Percentiles rank a stretch among this genome's conserved stretches.
Conservation (phyloP, 352 stramenopile genomes). For the Globisporangium canariense region DNA sequence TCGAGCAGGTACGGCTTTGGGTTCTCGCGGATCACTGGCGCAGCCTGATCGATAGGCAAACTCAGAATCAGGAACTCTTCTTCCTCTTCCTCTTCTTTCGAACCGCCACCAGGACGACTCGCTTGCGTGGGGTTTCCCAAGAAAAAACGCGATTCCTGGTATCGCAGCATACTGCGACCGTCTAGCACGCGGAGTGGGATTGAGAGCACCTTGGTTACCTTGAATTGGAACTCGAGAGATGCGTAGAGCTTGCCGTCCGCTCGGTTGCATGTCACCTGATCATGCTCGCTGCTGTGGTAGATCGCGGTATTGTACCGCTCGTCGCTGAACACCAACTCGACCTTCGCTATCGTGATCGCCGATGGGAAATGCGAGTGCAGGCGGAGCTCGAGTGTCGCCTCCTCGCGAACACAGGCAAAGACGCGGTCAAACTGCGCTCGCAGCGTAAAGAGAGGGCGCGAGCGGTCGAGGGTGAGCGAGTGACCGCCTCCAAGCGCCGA, state of each 20-base stretch:
- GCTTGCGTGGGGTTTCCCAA: constrained; percentile 21
- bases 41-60: constrained; percentile 42
- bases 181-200: constrained; percentile 58
- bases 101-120: background rate
- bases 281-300: constrained; percentile 28
- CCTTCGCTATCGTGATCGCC: constrained; percentile 47
- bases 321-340: constrained; percentile 75
- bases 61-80: constrained; percentile 56
- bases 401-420: constrained; percentile 65
- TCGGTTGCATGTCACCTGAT: constrained; percentile 15
- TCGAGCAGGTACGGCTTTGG: constrained; percentile 44
- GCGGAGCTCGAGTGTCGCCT: constrained; percentile 45
- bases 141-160: constrained; percentile 65
- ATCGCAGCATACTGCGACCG: constrained; percentile 46
- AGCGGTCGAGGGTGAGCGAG: constrained; percentile 49
- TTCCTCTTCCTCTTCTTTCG: constrained; percentile 23
- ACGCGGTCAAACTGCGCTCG: constrained; percentile 57
- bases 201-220: constrained; percentile 28
- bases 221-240: constrained; percentile 50
- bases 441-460: constrained; percentile 46
- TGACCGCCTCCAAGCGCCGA: constrained; percentile 38
- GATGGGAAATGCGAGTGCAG: constrained; percentile 59
- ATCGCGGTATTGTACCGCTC: constrained; percentile 68
- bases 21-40: constrained; percentile 31
- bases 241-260: constrained; percentile 36